Base-by-base conservation (phyloP, 2,329 filamentous ascomycete genomes). In the Trichoderma sp. region DNA sequence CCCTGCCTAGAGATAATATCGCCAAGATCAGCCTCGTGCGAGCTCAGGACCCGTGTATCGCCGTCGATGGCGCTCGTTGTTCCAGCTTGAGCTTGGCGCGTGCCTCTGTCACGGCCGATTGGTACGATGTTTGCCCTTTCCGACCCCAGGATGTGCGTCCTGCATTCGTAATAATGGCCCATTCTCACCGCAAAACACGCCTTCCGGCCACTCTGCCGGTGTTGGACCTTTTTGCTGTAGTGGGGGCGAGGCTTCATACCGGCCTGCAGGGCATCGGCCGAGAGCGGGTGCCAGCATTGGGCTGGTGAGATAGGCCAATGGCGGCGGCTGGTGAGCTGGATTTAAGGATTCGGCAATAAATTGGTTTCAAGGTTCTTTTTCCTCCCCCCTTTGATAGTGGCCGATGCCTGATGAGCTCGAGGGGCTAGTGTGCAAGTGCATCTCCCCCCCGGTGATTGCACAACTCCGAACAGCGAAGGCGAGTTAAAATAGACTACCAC, bases 191-290 rank as follows among this genome's bases (percentile, higher is more conserved):
- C 67, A 53, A 61, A 51, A 36, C 6, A 70, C 56, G 56, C 67
- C 67, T 70, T 70, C 56, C 57, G 39, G 15, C 57, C 67, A 61
- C 56, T 21, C 56, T 36, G 12, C 36, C 57, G 39, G 43, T 34
- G 32, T 51, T 61, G 57, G 28, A 53, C 21, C 39, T 47, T 47
- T 68, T 70, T 32, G 36, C 28, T 28, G 8, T 24, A 32, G 57
- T 43, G 67, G 66, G 66, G 39, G 28, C 47, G 28, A 51, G 28
- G 39, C 56, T 36, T 70, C 67, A 34, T 36, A 34, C 57, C 57
- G n/a, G n/a, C 21, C 66, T 69, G 36, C 66, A 70, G 32, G n/a
- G 56, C 56, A 70, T 70, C 67, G 67, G 67, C 67, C 67, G 67
- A 70, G 67, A 53, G 67, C 67, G 67, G 67, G 67, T 62, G 57